Percentiles rank a stretch among this genome's conserved stretches.
Conservation (phyloP, 768 basidiomycete species). For the Termitomyces sp. region DNA sequence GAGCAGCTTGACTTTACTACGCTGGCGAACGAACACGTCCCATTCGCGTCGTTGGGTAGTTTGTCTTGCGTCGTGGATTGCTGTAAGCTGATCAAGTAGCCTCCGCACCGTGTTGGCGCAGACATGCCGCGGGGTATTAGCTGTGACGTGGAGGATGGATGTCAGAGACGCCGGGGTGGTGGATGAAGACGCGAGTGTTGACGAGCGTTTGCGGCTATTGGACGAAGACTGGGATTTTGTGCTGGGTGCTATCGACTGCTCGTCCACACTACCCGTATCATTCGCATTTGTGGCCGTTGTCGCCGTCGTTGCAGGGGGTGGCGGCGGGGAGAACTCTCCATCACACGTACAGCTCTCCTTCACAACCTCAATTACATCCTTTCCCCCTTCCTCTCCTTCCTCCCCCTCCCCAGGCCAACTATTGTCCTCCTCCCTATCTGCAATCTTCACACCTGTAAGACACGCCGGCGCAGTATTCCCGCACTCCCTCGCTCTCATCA, state of each 20-base stretch:
- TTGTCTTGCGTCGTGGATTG: conserved; percentile 83
- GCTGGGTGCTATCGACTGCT: conserved; percentile 31
- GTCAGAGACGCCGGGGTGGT: conserved; percentile 32
- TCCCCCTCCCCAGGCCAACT: conserved; percentile 67
- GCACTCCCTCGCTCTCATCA: conserved; percentile 71
- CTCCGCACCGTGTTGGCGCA: conserved; percentile 72
- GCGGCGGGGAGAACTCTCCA: conserved; percentile 24
- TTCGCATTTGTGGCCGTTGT: background rate
- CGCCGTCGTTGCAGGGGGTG: conserved; percentile 11
- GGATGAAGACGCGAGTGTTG: conserved; percentile 30
- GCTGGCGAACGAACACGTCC: conserved; percentile 82
- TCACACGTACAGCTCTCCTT: conserved; percentile 46
- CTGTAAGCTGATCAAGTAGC: conserved; percentile 75
- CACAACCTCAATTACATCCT: conserved; percentile 42
- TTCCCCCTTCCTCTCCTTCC: conserved; percentile 25
- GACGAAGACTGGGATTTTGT: conserved; percentile 52
- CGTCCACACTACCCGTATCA: conserved; percentile 14
- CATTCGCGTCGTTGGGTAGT: conserved; percentile 70
- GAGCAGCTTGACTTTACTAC: conserved; percentile 45
- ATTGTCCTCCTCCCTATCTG: conserved; percentile 78
- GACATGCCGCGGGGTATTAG: conserved; percentile 68
- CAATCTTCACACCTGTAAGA: conserved; percentile 84
- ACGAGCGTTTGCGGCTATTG: conserved; percentile 47
- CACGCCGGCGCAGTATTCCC: conserved; percentile 79
- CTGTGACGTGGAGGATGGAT: conserved; percentile 59